phyloP scores from a whole-genome alignment of 2,329 filamentous ascomycete genomes.

The Trichoderma semiorbis region DNA sequence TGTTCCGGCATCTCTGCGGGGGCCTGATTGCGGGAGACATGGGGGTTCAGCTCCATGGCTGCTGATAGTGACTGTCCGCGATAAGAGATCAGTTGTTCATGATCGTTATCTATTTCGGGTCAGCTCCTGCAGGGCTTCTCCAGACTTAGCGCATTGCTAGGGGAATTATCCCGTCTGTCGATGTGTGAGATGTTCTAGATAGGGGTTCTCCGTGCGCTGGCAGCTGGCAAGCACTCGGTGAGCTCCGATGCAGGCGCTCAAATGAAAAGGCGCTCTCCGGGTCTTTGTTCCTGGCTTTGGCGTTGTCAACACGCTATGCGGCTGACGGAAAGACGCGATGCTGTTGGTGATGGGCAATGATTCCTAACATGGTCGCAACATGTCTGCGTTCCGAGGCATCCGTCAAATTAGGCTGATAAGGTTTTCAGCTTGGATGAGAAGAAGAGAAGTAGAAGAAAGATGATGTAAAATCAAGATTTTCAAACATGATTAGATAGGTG shows the following conservation, averaged over 20 bases:
- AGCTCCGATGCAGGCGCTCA: not conserved
- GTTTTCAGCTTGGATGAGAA: not conserved
- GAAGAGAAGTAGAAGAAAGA: not conserved
- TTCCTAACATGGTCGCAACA: not conserved
- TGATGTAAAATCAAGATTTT: not conserved
- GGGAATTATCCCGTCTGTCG: not conserved
- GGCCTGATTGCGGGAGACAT: constrained; percentile 3
- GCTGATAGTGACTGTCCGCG: not conserved
- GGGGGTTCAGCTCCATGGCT: not conserved
- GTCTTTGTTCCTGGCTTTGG: not conserved
- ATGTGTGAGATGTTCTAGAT: not conserved
- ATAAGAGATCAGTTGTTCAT: not conserved
- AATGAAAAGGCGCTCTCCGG: not conserved
- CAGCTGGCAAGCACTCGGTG: not conserved
- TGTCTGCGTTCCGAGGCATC: not conserved
- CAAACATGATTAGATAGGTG: not conserved
- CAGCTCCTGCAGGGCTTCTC: no score
- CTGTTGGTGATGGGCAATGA: not conserved
- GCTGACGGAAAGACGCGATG: not conserved
- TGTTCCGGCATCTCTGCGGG: not conserved
- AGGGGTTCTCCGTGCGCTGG: not conserved
- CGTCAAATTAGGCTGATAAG: not conserved
- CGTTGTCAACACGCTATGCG: not conserved
- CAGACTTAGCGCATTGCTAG: not conserved
- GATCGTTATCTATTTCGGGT: not conserved